Conservation (phyloP, 75 land plant genomes). For the Selaginella moellendorffii region DNA sequence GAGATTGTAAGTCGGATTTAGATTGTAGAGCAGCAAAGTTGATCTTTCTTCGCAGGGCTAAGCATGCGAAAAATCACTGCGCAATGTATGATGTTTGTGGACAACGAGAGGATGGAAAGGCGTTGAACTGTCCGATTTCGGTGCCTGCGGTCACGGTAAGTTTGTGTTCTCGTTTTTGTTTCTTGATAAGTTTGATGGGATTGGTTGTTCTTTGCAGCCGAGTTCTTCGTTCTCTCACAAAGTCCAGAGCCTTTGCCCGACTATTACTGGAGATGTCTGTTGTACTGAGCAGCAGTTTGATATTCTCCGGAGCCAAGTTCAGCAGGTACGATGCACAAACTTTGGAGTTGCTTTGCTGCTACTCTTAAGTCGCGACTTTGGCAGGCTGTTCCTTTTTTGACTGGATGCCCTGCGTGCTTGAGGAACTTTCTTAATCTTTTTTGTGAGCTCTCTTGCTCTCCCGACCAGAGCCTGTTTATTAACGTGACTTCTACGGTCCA, state of each 20-base stretch:
- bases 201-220: constrained; percentile 43
- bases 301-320: constrained; percentile 59
- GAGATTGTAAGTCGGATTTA: neutral
- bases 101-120: constrained; percentile 55
- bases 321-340: constrained; percentile 32
- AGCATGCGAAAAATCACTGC: constrained; percentile 47
- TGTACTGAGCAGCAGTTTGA: constrained; percentile 76
- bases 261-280: constrained; percentile 77
- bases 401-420: constrained; percentile 97
- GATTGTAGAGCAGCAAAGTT: neutral
- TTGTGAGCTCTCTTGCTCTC: constrained; percentile 92
- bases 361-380: neutral
- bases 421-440: constrained; percentile 83
- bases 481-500: constrained; percentile 55
- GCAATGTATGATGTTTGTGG: constrained; percentile 90
- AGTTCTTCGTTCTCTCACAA: constrained; percentile 57
- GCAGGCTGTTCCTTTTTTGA: constrained; percentile 94
- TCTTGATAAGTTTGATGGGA: neutral
- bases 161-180: neutral
- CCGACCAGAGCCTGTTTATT: constrained; percentile 82
- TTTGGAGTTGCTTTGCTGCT: neutral
- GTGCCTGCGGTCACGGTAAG: constrained; percentile 61
- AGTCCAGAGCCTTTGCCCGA: constrained; percentile 90
- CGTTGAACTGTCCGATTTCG: constrained; percentile 56
- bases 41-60: constrained; percentile 11